Conservation (phyloP, 1,139 yeast genomes). For the Hansenula sp. region DNA sequence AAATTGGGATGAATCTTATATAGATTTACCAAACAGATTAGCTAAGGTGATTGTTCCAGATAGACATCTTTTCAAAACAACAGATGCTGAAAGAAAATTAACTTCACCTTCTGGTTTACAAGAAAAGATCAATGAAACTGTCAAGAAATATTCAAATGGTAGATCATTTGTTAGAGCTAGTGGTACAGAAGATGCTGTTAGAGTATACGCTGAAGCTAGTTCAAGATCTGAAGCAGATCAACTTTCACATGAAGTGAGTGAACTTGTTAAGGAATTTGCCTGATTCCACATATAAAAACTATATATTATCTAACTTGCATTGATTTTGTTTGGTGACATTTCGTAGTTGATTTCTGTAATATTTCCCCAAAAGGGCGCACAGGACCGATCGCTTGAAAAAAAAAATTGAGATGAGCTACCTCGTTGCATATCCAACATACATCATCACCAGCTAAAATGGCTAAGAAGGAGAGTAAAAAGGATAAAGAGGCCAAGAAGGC, state of each 20-base stretch:
- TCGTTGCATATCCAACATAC: not conserved
- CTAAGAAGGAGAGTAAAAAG: constrained; percentile 72
- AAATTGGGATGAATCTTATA: constrained; percentile 74
- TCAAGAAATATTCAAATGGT: constrained; percentile 54
- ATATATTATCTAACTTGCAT: not conserved
- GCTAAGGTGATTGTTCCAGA: constrained; percentile 81
- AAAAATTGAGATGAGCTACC: not conserved
- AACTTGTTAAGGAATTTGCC: constrained; percentile 30
- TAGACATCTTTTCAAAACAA: constrained; percentile 72
- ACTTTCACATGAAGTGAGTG: constrained; percentile 49
- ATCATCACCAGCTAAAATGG: constrained; percentile 42
- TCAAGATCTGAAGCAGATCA: constrained; percentile 47
- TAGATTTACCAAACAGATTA: constrained; percentile 82
- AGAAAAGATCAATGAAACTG: constrained; percentile 60
- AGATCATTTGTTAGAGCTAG: constrained; percentile 95
- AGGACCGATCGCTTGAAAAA: not conserved
- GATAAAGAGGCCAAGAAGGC: constrained; percentile 91
- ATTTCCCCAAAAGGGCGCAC: not conserved
- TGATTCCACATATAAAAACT: not conserved
- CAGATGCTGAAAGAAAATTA: constrained; percentile 85
- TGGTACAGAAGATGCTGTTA: constrained; percentile 96
- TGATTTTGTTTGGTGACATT: no score
- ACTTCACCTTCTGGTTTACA: constrained; percentile 79
- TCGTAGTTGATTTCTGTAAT: no score
- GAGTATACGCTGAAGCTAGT: constrained; percentile 90